phyloP scores from a whole-genome alignment of 2,329 filamentous ascomycete species.

The Diaporthe ilicicola region DNA sequence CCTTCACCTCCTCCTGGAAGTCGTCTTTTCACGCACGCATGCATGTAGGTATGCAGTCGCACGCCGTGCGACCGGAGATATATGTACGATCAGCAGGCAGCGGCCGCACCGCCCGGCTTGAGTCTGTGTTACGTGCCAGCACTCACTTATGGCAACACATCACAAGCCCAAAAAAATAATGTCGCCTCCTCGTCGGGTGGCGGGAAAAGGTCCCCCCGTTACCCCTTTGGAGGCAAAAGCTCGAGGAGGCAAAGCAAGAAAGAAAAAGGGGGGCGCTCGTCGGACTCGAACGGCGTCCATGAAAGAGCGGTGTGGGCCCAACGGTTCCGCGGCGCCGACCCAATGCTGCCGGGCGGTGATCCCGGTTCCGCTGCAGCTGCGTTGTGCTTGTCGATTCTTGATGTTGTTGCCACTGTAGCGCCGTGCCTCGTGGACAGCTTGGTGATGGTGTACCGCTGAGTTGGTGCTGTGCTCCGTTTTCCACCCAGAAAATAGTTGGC shows the following conservation, averaged over 20 bases:
- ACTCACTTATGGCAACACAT: too few relatives aligned
- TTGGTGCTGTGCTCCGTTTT: conserved; percentile 10
- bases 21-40: not conserved
- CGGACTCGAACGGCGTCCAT: not conserved
- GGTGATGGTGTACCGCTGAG: not conserved
- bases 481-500: not conserved
- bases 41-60: not conserved
- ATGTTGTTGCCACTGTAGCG: too few relatives aligned
- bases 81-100: not conserved
- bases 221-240: too few relatives aligned
- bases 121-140: conserved; percentile 24
- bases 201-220: too few relatives aligned
- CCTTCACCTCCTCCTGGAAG: not conserved
- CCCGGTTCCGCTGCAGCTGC: not conserved
- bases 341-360: conserved; percentile 10
- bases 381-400: not conserved
- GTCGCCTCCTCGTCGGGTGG: not conserved
- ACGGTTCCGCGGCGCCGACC: conserved; percentile 15
- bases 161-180: too few relatives aligned
- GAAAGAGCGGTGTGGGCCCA: conserved; percentile 11
- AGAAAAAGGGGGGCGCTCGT: not conserved
- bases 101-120: not conserved
- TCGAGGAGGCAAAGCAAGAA: not conserved
- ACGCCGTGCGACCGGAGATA: conserved; percentile 2
- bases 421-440: not conserved